phyloP scores from a whole-genome alignment of 306 rosid genomes.

The Quercus cerris region DNA sequence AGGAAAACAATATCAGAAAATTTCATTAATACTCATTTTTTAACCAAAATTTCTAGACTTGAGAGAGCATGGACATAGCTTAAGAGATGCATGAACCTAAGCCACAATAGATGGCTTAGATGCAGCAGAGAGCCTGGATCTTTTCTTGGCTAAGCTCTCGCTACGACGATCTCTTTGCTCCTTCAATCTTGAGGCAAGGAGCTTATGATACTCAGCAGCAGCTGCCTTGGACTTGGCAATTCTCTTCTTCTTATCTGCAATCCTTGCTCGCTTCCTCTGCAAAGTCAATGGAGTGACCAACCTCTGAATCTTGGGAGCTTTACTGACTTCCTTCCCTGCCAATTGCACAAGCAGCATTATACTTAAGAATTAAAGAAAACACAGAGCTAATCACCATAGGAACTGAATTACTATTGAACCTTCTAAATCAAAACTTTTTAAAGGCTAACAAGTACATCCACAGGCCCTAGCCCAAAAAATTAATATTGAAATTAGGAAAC shows the following conservation, averaged over 20 bases:
- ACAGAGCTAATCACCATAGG: not conserved
- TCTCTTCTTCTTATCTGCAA: conserved; percentile 61
- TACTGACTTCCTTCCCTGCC: conserved; percentile 54
- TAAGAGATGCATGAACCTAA: conserved; percentile 2
- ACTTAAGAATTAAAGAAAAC: not conserved
- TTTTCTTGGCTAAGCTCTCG: conserved; percentile 63
- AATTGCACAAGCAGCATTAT: not conserved
- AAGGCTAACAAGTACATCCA: not conserved
- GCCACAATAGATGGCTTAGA: conserved; percentile 50
- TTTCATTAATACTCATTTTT: not conserved
- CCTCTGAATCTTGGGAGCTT: conserved; percentile 69
- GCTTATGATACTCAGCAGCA: conserved; percentile 64
- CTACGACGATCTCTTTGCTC: conserved; percentile 67
- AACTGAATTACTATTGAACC: not conserved
- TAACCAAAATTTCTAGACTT: conserved; percentile 13
- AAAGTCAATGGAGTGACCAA: conserved; percentile 60
- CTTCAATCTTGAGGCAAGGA: conserved; percentile 57
- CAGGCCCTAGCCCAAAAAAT: not conserved
- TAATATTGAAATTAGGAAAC: not conserved
- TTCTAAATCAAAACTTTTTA: not conserved
- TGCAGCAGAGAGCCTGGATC: conserved; percentile 59
- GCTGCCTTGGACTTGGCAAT: conserved; percentile 53
- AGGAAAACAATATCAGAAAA: not conserved
- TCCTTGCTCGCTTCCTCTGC: conserved; percentile 58
- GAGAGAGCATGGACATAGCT: not conserved